Evolutionary conservation across 2,329 filamentous ascomycete species (phyloP).

Genomic region (Orbilia blumenaviensis): DNA sequence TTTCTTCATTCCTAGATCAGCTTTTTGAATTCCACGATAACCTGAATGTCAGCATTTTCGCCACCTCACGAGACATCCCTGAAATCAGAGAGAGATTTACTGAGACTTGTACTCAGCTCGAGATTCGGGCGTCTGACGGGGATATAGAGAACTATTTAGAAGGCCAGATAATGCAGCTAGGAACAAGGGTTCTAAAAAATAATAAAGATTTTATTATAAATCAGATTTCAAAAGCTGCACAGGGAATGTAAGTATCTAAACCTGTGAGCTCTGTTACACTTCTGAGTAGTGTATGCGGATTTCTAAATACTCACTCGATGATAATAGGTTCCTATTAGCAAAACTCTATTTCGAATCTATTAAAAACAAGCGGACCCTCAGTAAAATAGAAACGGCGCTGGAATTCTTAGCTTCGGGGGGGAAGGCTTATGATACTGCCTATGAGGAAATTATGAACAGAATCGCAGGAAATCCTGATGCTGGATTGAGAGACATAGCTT

Average conservation of each 20-base stretch:
- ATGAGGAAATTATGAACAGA: constrained; percentile 5
- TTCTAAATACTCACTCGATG: neutral
- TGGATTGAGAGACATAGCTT: neutral
- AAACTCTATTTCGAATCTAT: constrained; percentile 61
- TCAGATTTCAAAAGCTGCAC: neutral
- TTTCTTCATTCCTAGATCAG: neutral
- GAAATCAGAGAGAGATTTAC: constrained; percentile 52
- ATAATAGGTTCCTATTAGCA: constrained; percentile 62
- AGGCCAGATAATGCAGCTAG: neutral
- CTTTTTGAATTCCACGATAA: neutral
- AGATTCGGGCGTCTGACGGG: neutral
- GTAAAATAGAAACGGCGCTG: constrained; percentile 60
- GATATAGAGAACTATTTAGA: neutral
- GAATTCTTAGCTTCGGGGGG: constrained; percentile 58
- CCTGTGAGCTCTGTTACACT: neutral
- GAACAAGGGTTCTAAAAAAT: neutral
- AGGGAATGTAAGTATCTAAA: neutral
- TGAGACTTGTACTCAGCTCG: neutral
- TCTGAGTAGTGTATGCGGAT: neutral
- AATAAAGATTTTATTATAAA: neutral
- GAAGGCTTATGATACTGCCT: constrained; percentile 3
- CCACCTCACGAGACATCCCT: constrained; percentile 54
- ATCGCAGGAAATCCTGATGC: neutral
- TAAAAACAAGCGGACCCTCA: constrained; percentile 59
- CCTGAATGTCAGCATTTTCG: neutral